These are phyloP conservation scores for Backusella australiensis DNA, from an alignment of 192 early-diverging fungal species.

Conservation along the genomic window DNA sequence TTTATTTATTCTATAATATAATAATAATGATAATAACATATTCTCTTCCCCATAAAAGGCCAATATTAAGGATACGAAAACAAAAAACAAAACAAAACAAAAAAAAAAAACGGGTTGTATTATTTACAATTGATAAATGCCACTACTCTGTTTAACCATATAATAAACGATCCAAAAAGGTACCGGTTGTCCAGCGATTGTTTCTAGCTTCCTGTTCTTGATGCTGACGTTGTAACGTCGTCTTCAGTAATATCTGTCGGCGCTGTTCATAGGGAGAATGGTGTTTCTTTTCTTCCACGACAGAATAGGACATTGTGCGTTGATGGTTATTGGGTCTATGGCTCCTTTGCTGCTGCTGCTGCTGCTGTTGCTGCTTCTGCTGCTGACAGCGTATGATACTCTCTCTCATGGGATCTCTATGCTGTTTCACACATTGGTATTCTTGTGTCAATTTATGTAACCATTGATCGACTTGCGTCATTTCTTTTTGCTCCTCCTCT, in stretches of 20 bases:
- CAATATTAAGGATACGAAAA: neutral
- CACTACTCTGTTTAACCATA: neutral
- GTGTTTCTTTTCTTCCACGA: neutral
- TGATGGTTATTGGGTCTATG: neutral
- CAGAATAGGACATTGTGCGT: constrained; percentile 6
- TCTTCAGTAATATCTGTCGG: constrained; percentile 1
- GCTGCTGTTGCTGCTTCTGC: neutral
- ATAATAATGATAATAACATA: neutral
- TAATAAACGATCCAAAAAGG: constrained; percentile 8
- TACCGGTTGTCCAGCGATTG: neutral
- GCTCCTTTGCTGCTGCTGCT: neutral
- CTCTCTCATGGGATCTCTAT: constrained; percentile 42
- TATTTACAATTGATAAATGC: constrained; percentile 1
- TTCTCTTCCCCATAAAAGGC: neutral
- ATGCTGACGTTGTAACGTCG: neutral
- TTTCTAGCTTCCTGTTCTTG: constrained; percentile 2
- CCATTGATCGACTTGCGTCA: neutral
- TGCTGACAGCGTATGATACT: constrained; percentile 30
- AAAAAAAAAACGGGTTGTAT: neutral
- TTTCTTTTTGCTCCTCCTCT: constrained; percentile 27
- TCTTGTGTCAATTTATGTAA: constrained; percentile 28
- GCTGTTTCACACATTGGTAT: constrained; percentile 31
- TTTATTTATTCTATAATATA: neutral
- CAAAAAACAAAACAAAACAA: neutral
- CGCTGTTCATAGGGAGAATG: neutral